Percentiles rank a stretch among this genome's conserved stretches.
phyloP scores from a whole-genome alignment of 2,329 filamentous ascomycete species.

The Colletotrichum spaethianum region DNA sequence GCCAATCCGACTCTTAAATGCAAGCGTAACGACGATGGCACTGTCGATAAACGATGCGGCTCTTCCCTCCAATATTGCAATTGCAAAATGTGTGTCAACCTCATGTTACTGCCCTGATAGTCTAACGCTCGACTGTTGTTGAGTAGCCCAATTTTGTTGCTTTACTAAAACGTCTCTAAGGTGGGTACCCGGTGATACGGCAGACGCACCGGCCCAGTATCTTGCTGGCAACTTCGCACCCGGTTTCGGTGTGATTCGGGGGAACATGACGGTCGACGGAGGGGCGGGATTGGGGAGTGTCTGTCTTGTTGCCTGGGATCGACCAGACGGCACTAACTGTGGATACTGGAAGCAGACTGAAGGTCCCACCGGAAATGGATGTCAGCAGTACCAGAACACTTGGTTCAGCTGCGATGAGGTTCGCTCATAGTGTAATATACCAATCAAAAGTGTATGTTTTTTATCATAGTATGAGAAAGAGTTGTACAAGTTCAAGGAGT shows the following conservation, averaged over 20 bases:
- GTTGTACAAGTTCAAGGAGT: no score
- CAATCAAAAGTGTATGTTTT: no score
- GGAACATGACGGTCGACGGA: background rate
- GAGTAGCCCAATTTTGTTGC: background rate
- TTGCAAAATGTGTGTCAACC: conserved; percentile 2
- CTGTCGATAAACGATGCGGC: background rate
- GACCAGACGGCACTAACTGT: background rate
- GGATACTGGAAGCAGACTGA: background rate
- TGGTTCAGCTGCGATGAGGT: conserved; percentile 2
- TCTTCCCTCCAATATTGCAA: background rate
- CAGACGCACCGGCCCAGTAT: background rate
- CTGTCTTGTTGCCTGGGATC: background rate
- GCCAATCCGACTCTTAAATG: background rate
- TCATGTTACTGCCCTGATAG: no score
- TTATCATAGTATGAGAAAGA: no score
- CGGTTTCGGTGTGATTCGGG: background rate
- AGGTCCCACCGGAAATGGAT: background rate
- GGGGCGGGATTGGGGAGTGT: background rate
- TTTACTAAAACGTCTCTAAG: background rate
- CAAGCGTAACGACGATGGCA: background rate
- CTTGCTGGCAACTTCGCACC: background rate
- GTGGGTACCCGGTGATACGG: background rate
- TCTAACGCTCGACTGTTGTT: no score
- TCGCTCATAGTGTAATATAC: no score
- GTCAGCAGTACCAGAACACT: background rate